A percentile compares a stretch with the other conserved stretches of the same genome.
phyloP scores from a whole-genome alignment of 2,329 filamentous ascomycete species.

The Phialophora chinensis region DNA sequence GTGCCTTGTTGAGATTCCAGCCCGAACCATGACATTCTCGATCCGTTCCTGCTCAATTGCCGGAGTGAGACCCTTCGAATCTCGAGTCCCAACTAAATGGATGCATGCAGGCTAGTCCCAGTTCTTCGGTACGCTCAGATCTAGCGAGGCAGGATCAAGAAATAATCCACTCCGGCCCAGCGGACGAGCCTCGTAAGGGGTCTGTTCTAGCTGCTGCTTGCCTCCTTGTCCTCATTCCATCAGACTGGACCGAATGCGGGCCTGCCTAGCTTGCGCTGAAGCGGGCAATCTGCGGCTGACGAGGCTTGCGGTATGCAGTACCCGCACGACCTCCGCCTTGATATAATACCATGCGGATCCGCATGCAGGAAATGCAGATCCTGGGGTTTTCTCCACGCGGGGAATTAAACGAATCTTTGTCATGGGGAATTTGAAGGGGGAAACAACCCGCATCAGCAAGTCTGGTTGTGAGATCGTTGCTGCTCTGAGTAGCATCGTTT shows the following conservation, averaged over 20 bases:
- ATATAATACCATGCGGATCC: slow-evolving; percentile 16
- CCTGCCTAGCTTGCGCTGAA: not conserved
- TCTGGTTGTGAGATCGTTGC: not conserved
- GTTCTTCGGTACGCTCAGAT: not conserved
- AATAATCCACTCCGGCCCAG: not conserved
- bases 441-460: not conserved
- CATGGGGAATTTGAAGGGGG: not conserved
- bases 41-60: not conserved
- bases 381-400: slow-evolving; percentile 21
- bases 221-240: not conserved
- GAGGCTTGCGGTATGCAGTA: not conserved
- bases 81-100: not conserved
- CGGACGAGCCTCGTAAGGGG: not conserved
- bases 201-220: not conserved
- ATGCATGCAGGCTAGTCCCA: not conserved
- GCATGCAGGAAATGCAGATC: slow-evolving; percentile 16
- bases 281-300: slow-evolving; percentile 1
- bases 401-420: slow-evolving; percentile 1
- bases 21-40: not conserved
- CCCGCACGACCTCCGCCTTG: slow-evolving; percentile 13
- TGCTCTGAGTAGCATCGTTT: not conserved
- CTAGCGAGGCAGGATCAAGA: not conserved
- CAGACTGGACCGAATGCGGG: not conserved
- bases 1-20: not conserved
- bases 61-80: not conserved